Base-by-base conservation (phyloP, 768 basidiomycete species). In the Termitomyces sp. region DNA sequence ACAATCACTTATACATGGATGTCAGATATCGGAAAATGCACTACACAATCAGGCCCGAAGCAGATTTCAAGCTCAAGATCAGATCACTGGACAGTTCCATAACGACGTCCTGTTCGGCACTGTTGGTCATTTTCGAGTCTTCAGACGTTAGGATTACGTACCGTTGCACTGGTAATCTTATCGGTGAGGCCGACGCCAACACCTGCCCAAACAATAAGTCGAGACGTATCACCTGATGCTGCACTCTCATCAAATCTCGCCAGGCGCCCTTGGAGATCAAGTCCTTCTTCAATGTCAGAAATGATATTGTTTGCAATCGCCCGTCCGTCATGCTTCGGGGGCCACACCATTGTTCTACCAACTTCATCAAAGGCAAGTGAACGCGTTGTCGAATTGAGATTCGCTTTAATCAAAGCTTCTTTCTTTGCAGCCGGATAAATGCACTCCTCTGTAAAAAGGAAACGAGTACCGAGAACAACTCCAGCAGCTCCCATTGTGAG, bases 381-480 rank as follows among this genome's bases (percentile, higher is more conserved):
- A 47, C 80, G 72, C 16, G 68, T 67, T 0, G 81, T 79, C 16
- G 64, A 61, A 8, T 59, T 63, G 2, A 71, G 66, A 33, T 59
- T 69, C n/a, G 77, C 75, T 9, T 61, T 60, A 3, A 77, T 45
- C 32, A 83, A 65, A 0, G 70, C 69, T 3, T 65, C 64, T 60
- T 83, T 83, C 60, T 75, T 72, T 3, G 63, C 67, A 5, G 64
- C 56, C 16, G 65, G 62, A 64, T 78, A 82, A 1, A 65, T 69
- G 47, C 79, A 72, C 63, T 83, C 80, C 14, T 63, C 65, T 0
- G 82, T 78, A 60, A 77, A 72, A 22, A 79, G 67, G 68, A 82
- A 77, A 0, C 80, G 78, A 2, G 83, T 83, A 5, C 82, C 82
- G 4, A 75, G 57, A 8, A 79, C 76, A 12, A 71, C 78, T 3